A percentile compares a stretch with the other conserved stretches of the same genome.
Evolutionary conservation across 495 filamentous ascomycete genomes (phyloP).

Genomic region (Amorphotheca resinae): DNA sequence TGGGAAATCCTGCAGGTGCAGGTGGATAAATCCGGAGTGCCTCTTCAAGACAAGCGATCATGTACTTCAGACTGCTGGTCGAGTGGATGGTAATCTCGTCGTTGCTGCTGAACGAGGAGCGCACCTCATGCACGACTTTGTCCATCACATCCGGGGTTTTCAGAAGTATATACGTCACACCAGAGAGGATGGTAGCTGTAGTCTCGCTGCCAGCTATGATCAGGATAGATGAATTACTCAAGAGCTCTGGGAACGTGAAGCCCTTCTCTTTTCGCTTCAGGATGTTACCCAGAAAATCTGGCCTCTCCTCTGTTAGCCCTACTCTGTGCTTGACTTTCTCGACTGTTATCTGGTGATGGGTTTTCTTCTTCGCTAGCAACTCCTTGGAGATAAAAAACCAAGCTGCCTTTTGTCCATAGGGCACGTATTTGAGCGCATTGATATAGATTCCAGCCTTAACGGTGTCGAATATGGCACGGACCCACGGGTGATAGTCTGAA

Average conservation of each 20-base stretch:
- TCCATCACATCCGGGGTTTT: slow-evolving; percentile 6
- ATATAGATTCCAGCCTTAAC: slow-evolving; percentile 2
- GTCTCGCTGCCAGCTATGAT: slow-evolving; percentile 36
- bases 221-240: slow-evolving; percentile 22
- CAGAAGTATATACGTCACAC: slow-evolving; percentile 27
- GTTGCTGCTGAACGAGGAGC: slow-evolving; percentile 27
- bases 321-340: slow-evolving; percentile 4
- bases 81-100: slow-evolving; percentile 29
- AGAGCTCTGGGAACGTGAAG: slow-evolving; percentile 22
- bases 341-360: background rate
- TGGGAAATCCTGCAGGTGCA: background rate
- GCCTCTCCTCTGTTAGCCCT: background rate
- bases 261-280: slow-evolving; percentile 2
- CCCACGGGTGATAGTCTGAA: slow-evolving; percentile 26
- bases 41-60: slow-evolving; percentile 27
- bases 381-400: background rate
- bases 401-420: background rate
- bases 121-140: slow-evolving; percentile 32
- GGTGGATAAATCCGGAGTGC: slow-evolving; percentile 27
- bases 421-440: background rate
- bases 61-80: slow-evolving; percentile 14
- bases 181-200: slow-evolving; percentile 32
- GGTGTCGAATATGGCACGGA: background rate
- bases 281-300: slow-evolving; percentile 3
- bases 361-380: slow-evolving; percentile 2